A percentile compares a stretch with the other conserved stretches of the same genome.
Conservation (phyloP, 441 rosid species). For the Gossypium lobatum region DNA sequence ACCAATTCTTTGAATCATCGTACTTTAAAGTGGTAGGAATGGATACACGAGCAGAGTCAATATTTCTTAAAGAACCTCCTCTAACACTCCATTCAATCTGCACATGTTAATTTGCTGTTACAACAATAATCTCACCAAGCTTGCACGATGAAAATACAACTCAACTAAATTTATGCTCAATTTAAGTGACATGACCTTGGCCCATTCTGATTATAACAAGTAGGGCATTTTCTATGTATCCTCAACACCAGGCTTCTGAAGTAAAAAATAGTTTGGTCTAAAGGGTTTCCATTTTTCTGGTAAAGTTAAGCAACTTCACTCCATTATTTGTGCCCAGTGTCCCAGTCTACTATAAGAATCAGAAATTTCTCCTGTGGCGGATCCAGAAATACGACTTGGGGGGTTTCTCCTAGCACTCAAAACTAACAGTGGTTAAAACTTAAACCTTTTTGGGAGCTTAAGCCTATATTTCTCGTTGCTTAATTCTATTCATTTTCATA, state of each 20-base stretch:
- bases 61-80: conserved; percentile 83
- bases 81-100: conserved; percentile 91
- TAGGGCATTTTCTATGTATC: not conserved
- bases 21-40: conserved; percentile 70
- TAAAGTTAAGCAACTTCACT: not conserved
- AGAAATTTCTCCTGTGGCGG: not conserved
- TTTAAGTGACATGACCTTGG: not conserved
- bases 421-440: not conserved
- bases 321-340: not conserved
- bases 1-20: conserved; percentile 84
- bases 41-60: conserved; percentile 88
- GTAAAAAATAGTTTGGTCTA: not conserved
- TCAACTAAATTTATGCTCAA: not conserved
- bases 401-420: not conserved
- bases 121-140: conserved; percentile 10
- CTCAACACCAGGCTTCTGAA: not conserved
- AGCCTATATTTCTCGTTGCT: not conserved
- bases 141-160: not conserved
- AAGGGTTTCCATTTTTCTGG: not conserved
- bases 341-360: not conserved
- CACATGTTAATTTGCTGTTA: conserved; percentile 8
- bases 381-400: not conserved
- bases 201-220: not conserved
- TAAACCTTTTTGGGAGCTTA: not conserved
- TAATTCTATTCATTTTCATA: conserved; percentile 1